Percentiles rank a stretch among this genome's conserved stretches.
Evolutionary conservation across 2,329 filamentous ascomycete genomes (phyloP).

Genomic region (Myriosclerotinia duriaeana): DNA sequence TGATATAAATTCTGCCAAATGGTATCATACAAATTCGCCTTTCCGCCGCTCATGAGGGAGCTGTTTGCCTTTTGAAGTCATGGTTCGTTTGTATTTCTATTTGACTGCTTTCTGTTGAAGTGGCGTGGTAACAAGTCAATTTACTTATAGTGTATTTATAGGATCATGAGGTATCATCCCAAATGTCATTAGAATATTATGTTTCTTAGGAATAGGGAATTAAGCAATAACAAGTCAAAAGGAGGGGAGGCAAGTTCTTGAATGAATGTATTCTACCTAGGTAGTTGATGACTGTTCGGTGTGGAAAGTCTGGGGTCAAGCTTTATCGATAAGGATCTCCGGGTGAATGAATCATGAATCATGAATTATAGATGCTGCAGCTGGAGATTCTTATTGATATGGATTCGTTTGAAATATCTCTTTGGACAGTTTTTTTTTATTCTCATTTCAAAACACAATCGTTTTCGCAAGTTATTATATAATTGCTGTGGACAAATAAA

Average conservation of each 20-base stretch:
- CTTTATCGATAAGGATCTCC: constrained; percentile 39
- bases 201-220: background rate
- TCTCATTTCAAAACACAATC: no score
- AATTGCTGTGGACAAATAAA: no score
- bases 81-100: constrained; percentile 1
- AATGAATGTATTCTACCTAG: background rate
- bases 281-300: constrained; percentile 28
- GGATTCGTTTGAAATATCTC: no score
- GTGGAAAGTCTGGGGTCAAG: constrained; percentile 28
- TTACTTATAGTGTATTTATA: constrained; percentile 27
- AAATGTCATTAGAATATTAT: background rate
- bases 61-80: constrained; percentile 58
- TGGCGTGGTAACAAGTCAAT: background rate
- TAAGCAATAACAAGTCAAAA: background rate
- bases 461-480: no score
- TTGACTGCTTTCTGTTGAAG: background rate
- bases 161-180: constrained; percentile 26
- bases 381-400: background rate
- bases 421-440: no score
- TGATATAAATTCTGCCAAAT: background rate
- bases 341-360: constrained; percentile 31
- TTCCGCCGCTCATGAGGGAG: constrained; percentile 77
- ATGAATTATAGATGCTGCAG: background rate
- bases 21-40: constrained; percentile 72
- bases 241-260: background rate